Conservation (phyloP, 768 basidiomycete genomes). For the Lactarius pseudohatsudake region DNA sequence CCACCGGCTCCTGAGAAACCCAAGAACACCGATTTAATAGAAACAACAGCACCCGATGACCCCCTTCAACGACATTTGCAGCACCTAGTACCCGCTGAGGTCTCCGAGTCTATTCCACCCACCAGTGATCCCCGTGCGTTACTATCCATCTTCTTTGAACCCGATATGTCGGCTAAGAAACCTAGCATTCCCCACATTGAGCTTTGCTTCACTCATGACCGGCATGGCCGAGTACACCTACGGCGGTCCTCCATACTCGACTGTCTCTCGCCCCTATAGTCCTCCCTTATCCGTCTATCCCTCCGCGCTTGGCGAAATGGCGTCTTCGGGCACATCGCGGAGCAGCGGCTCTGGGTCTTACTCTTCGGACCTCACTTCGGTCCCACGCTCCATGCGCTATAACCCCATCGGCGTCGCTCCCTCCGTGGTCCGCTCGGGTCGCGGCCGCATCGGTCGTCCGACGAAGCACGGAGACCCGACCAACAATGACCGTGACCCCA, state of each 20-base stretch:
- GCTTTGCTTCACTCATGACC: slow-evolving; percentile 53
- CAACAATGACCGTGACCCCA: slow-evolving; percentile 74
- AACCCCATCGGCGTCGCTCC: slow-evolving; percentile 55
- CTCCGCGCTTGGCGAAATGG: slow-evolving; percentile 67
- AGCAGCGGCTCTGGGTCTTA: slow-evolving; percentile 69
- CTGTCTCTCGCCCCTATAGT: slow-evolving; percentile 40
- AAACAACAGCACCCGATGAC: slow-evolving; percentile 40
- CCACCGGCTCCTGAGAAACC: slow-evolving; percentile 47
- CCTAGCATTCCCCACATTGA: slow-evolving; percentile 60
- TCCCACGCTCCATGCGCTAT: slow-evolving; percentile 75
- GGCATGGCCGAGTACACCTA: slow-evolving; percentile 65
- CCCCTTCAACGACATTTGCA: slow-evolving; percentile 35
- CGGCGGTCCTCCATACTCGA: slow-evolving; percentile 54
- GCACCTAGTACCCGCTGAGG: slow-evolving; percentile 65
- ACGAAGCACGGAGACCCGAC: slow-evolving; percentile 57
- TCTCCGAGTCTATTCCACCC: slow-evolving; percentile 61
- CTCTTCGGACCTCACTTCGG: slow-evolving; percentile 54
- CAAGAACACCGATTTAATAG: slow-evolving; percentile 51
- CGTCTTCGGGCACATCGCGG: slow-evolving; percentile 52
- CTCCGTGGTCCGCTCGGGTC: slow-evolving; percentile 54
- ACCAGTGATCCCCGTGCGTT: slow-evolving; percentile 47
- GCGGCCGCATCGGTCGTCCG: slow-evolving; percentile 42
- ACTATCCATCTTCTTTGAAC: slow-evolving; percentile 6
- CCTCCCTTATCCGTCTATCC: slow-evolving; percentile 55
- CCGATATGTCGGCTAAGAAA: slow-evolving; percentile 14